Percentiles rank a stretch among this genome's conserved stretches.
phyloP scores from a whole-genome alignment of 2,329 filamentous ascomycete species.

The Penicillium vulpinum region DNA sequence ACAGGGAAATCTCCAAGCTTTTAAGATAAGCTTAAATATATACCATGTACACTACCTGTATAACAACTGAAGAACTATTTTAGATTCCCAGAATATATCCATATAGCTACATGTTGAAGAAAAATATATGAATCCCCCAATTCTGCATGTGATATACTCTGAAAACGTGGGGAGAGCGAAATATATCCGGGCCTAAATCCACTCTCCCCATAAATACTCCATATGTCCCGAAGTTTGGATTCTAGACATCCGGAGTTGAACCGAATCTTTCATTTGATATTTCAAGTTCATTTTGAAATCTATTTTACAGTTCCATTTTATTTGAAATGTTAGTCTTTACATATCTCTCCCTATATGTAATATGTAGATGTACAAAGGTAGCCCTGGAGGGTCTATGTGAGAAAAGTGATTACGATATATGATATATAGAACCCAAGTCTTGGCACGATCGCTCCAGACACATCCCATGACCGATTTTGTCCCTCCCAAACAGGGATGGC shows the following conservation, averaged over 20 bases:
- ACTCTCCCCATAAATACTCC: slow-evolving; percentile 6
- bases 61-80: no score
- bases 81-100: background rate
- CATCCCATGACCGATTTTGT: slow-evolving; percentile 25
- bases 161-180: slow-evolving; percentile 5
- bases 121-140: background rate
- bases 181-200: background rate
- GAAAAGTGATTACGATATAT: background rate
- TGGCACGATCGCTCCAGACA: slow-evolving; percentile 8
- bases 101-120: background rate
- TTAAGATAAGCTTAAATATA: background rate
- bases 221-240: slow-evolving; percentile 2
- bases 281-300: no score
- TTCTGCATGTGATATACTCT: background rate
- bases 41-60: no score
- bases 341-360: background rate
- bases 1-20: background rate
- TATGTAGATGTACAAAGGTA: background rate
- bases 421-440: background rate
- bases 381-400: no score
- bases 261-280: background rate
- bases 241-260: slow-evolving; percentile 2
- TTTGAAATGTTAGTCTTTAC: no score
- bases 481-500: slow-evolving; percentile 2
- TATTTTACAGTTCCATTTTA: no score